A percentile compares a stretch with the other conserved stretches of the same genome.
phyloP scores from a whole-genome alignment of 106 monocot species.

The Ottelia alismoides region DNA sequence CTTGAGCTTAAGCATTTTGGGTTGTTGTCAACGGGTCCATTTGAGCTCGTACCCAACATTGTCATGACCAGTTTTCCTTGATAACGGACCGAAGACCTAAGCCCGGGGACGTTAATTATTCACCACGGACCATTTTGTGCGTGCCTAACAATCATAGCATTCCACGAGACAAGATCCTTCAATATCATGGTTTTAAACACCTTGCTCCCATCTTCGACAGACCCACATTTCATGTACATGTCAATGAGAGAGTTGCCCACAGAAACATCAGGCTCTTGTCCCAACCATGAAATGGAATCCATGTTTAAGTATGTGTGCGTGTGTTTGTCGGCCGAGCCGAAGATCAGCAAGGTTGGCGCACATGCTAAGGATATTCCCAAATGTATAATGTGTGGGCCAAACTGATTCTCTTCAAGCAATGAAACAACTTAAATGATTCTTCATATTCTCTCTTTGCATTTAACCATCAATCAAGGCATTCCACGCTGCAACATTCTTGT shows the following conservation, averaged over 20 bases:
- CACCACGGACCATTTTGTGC: constrained; percentile 69
- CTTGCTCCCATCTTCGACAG: constrained; percentile 21
- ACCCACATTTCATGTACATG: constrained; percentile 58
- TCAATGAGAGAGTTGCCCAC: constrained; percentile 54
- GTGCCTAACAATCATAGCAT: constrained; percentile 69
- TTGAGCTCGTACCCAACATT: too few relatives aligned
- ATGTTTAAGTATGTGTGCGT: constrained; percentile 53
- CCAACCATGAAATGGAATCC: constrained; percentile 37
- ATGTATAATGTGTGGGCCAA: constrained; percentile 56
- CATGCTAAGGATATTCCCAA: constrained; percentile 47
- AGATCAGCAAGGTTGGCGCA: constrained; percentile 45
- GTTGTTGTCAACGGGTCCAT: too few relatives aligned
- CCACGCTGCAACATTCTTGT: constrained; percentile 52
- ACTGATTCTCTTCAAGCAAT: constrained; percentile 32
- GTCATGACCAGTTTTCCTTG: too few relatives aligned
- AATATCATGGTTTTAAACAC: constrained; percentile 43
- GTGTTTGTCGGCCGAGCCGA: constrained; percentile 37
- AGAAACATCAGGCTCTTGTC: constrained; percentile 36
- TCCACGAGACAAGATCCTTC: constrained; percentile 72
- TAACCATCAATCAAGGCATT: constrained; percentile 65
- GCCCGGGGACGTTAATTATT: too few relatives aligned
- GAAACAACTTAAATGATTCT: constrained; percentile 40
- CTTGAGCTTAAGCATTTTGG: too few relatives aligned
- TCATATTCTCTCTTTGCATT: constrained; percentile 38
- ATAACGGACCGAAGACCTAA: too few relatives aligned